These are phyloP conservation scores for Boletus hoseneyae DNA, from an alignment of 1,284 basidiomycete genomes.

Conservation along the genomic window DNA sequence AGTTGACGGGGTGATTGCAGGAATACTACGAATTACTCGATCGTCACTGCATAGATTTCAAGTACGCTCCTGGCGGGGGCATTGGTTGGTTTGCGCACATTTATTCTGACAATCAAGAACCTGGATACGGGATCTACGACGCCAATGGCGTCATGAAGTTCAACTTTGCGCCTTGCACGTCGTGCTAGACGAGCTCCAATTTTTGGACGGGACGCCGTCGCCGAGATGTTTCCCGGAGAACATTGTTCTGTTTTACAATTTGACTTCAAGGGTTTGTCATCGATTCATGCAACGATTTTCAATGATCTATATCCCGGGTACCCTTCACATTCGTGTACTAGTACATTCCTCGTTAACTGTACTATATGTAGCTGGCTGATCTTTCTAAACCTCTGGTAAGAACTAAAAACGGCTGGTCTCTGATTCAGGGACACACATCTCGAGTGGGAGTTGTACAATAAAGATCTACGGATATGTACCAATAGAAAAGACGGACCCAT, in stretches of 20 bases:
- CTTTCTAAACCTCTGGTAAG: no score
- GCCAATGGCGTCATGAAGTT: conserved; percentile 49
- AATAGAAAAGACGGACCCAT: background rate
- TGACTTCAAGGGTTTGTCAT: no score
- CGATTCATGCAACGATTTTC: background rate
- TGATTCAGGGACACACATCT: no score
- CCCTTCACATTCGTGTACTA: background rate
- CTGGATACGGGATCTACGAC: conserved; percentile 65
- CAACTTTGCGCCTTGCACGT: conserved; percentile 47
- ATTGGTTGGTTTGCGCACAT: conserved; percentile 81
- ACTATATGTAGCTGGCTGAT: background rate
- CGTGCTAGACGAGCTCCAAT: conserved; percentile 33
- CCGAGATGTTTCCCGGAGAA: no score
- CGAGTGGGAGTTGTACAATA: background rate
- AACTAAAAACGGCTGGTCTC: no score
- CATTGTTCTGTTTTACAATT: no score
- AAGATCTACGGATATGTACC: background rate
- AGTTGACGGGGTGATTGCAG: conserved; percentile 21
- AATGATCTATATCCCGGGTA: background rate
- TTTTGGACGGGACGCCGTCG: background rate
- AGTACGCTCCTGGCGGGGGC: conserved; percentile 54
- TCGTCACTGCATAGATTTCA: conserved; percentile 56
- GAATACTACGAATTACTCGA: conserved; percentile 65
- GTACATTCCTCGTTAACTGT: background rate
- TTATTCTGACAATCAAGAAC: conserved; percentile 62